Conservation (phyloP, 148 eudicot genomes). For the Nepenthes mirabilis region DNA sequence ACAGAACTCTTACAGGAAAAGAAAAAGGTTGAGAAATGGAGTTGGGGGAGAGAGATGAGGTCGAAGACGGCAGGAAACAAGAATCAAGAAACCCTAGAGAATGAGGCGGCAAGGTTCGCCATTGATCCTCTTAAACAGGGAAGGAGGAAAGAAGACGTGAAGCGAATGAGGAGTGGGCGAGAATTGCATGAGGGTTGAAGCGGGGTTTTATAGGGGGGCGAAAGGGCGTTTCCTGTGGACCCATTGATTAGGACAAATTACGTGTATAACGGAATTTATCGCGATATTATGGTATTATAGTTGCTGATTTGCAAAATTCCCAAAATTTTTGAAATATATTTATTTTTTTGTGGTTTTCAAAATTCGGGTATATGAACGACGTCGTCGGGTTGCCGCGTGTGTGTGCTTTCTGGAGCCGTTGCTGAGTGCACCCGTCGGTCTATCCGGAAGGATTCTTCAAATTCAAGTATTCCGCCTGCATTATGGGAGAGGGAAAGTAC, state of each 20-base stretch:
- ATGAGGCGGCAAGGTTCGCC: not conserved
- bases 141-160: not conserved
- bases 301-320: not conserved
- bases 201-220: slow-evolving; percentile 29
- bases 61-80: too few species aligned
- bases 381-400: slow-evolving; percentile 58
- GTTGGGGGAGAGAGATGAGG: not conserved
- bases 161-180: slow-evolving; percentile 26
- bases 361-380: slow-evolving; percentile 15
- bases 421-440: too few species aligned
- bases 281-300: not conserved
- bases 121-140: not conserved
- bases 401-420: not conserved
- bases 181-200: slow-evolving; percentile 44
- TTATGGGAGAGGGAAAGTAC: too few species aligned
- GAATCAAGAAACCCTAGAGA: slow-evolving; percentile 3
- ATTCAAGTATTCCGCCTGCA: too few species aligned
- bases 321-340: not conserved
- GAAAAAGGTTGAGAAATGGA: not conserved
- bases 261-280: not conserved
- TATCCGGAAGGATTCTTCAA: too few species aligned
- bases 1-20: not conserved
- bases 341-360: slow-evolving; percentile 7
- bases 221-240: not conserved
- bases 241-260: not conserved